A percentile compares a stretch with the other conserved stretches of the same genome.
These are phyloP conservation scores for Arthrobotrys sinensis DNA, from an alignment of 2,329 filamentous ascomycete species.

Conservation along the genomic window DNA sequence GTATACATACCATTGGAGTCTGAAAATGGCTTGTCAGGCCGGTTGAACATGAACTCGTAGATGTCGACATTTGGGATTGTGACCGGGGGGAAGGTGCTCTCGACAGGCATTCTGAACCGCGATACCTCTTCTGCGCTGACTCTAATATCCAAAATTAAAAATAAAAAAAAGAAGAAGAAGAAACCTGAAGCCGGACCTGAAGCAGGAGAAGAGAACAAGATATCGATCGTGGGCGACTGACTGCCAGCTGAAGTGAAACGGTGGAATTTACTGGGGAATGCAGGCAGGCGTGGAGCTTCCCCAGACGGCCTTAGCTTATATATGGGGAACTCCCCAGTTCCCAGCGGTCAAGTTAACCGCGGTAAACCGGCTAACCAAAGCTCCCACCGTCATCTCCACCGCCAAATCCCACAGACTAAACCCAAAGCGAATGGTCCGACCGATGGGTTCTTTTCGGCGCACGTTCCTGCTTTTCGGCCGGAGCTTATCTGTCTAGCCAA, in stretches of 20 bases:
- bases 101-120: constrained; percentile 76
- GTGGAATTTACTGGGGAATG: not conserved
- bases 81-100: constrained; percentile 76
- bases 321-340: not conserved
- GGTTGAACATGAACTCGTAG: constrained; percentile 84
- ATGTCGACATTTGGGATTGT: constrained; percentile 82
- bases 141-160: not conserved
- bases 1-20: constrained; percentile 78
- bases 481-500: constrained; percentile 7
- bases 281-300: constrained; percentile 12
- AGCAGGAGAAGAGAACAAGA: not conserved
- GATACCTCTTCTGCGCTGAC: not conserved
- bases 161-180: too few relatives aligned
- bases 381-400: constrained; percentile 1
- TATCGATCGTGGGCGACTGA: not conserved
- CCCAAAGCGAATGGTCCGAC: constrained; percentile 27
- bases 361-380: constrained; percentile 55
- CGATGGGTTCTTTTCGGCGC: constrained; percentile 13
- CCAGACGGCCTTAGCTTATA: constrained; percentile 5
- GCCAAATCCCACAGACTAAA: constrained; percentile 2
- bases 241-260: not conserved
- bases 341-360: constrained; percentile 29
- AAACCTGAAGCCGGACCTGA: not conserved
- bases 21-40: constrained; percentile 76
- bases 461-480: constrained; percentile 42